Evolutionary conservation across 192 early-diverging fungal genomes (phyloP), one percentile per base, ranked within the genome.

Genomic region (Podila verticillata): DNA sequence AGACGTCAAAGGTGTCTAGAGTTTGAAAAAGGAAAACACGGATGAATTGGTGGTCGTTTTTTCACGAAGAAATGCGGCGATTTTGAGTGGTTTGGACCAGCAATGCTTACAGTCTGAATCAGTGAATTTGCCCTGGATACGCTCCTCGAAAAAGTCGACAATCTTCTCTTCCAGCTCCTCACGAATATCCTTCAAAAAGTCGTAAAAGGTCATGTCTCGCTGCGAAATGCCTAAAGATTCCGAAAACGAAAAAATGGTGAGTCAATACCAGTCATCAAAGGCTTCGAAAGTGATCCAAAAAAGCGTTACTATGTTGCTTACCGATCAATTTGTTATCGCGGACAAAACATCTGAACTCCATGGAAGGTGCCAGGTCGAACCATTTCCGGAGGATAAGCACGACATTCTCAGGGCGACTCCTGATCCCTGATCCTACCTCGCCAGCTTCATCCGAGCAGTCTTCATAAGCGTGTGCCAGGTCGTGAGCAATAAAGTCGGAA

Each of bases 341-440:
- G 32, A 99, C 95, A 92, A 99, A 99, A 70, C 96, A 96, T 26
- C 98, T 83, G 81, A 98, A 99, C 83, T 98, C 95, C 92, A 97
- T 92, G 0, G 97, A 95, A 3, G 97, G 95, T 24, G 90, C 68
- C 26, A 98, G 73, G 64, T 96, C 93, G 71, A 92, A 91, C 96
- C 97, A 99, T 73, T 98, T 91, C 32, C 96, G 83, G 24, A 99
- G 86, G 28, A 97, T 91, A 35, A 99, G 88, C 24, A 94, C 84
- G 57, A 87, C 87, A 0, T 29, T 64, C 61, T 87, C 78, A 24
- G 75, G 88, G 66, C 83, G 81, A 44, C n/a, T 65, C 56, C 22
- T 81, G 48, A 62, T 73, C 5, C 66, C 56, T 5, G 13, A 47
- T 28, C 71, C 72, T 0, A 17, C 20, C 13, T 74, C 65, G 1